These are phyloP conservation scores for Penicillium sp. DNA, from an alignment of 2,329 filamentous ascomycete genomes.

Conservation along the genomic window DNA sequence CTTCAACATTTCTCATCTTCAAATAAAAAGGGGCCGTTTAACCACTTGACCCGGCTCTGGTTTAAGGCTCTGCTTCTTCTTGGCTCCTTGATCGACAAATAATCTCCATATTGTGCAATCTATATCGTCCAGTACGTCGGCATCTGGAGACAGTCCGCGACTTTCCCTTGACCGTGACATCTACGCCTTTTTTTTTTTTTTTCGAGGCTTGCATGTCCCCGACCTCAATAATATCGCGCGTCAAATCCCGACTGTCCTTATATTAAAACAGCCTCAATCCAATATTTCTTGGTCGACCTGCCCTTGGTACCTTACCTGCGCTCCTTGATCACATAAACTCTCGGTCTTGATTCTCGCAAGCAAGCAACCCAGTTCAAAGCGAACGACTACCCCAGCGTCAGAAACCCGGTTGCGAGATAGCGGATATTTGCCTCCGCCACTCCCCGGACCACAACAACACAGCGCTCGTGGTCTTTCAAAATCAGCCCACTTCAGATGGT, in stretches of 20 bases:
- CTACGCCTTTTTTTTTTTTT: conserved; percentile 14
- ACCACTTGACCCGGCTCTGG: conserved; percentile 1
- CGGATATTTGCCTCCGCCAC: not conserved
- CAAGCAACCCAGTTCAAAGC: not conserved
- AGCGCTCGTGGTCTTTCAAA: not conserved
- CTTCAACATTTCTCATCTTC: conserved; percentile 19
- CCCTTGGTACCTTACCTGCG: not conserved
- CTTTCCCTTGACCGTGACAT: not conserved
- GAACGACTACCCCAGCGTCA: not conserved
- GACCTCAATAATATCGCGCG: conserved; percentile 4
- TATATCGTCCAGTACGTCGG: not conserved
- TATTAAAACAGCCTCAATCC: not conserved
- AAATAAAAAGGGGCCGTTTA: conserved; percentile 17
- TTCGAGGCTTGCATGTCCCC: conserved; percentile 14
- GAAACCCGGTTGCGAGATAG: not conserved
- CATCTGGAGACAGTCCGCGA: not conserved
- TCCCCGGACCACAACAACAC: not conserved
- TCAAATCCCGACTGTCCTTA: not conserved
- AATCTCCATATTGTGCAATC: not conserved
- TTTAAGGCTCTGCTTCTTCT: not conserved
- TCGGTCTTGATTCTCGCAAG: not conserved
- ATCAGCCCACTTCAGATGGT: conserved; percentile 15
- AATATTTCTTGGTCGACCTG: not conserved
- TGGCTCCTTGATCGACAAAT: not conserved
- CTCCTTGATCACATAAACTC: not conserved